Percentiles rank a stretch among this genome's conserved stretches.
phyloP scores from a whole-genome alignment of 306 rosid genomes.

The Herpetospermum pedunculosum region DNA sequence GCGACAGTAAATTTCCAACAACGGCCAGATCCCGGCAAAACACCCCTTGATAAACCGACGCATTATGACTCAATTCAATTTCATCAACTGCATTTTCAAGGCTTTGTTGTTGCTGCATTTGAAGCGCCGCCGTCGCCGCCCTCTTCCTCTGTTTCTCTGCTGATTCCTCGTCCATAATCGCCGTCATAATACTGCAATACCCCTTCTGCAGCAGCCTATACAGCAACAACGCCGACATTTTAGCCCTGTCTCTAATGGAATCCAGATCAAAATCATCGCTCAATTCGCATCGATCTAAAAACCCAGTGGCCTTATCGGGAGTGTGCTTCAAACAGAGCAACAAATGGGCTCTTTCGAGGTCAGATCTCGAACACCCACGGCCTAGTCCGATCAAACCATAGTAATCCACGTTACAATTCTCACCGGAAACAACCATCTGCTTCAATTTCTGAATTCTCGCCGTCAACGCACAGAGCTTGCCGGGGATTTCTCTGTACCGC shows the following conservation, averaged over 20 bases:
- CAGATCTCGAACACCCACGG: conserved; percentile 82
- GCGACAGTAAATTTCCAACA: conserved; percentile 73
- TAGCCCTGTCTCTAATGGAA: conserved; percentile 61
- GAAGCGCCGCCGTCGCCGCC: conserved; percentile 27
- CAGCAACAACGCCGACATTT: conserved; percentile 58
- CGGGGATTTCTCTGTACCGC: conserved; percentile 73
- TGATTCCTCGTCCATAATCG: conserved; percentile 68
- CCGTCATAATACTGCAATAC: conserved; percentile 45
- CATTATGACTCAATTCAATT: background rate
- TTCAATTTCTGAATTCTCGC: conserved; percentile 54
- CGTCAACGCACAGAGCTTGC: conserved; percentile 55
- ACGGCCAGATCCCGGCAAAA: conserved; percentile 81
- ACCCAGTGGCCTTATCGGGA: conserved; percentile 55
- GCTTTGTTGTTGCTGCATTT: conserved; percentile 23
- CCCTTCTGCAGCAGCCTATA: conserved; percentile 83
- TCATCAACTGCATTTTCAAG: background rate
- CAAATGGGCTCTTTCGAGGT: conserved; percentile 67
- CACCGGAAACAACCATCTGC: conserved; percentile 52
- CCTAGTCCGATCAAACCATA: conserved; percentile 61
- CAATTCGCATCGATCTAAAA: conserved; percentile 68
- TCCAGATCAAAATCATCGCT: conserved; percentile 56
- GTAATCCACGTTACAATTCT: conserved; percentile 56
- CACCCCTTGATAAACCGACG: conserved; percentile 53
- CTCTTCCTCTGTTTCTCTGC: conserved; percentile 62
- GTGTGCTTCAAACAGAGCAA: conserved; percentile 63